A percentile compares a stretch with the other conserved stretches of the same genome.
These are phyloP conservation scores for Yamadazyma sp. DNA, from an alignment of 805 yeast genomes.

Conservation along the genomic window DNA sequence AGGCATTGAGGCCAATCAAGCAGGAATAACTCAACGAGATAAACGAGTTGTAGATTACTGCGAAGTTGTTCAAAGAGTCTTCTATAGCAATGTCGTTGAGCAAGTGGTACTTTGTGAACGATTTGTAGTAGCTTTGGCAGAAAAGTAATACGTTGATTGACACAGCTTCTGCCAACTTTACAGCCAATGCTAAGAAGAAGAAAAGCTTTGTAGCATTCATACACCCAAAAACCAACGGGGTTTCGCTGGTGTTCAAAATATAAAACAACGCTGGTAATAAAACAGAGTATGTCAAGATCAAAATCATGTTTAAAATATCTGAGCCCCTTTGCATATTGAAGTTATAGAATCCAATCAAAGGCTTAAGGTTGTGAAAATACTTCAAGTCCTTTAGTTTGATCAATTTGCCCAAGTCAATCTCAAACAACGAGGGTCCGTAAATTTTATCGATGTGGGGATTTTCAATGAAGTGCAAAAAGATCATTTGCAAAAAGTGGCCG, in stretches of 20 bases:
- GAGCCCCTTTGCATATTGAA: conserved; percentile 64
- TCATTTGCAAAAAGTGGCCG: conserved; percentile 78
- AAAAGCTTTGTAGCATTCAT: conserved; percentile 26
- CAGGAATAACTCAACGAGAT: conserved; percentile 56
- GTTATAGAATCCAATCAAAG: conserved; percentile 62
- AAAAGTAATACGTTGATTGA: conserved; percentile 52
- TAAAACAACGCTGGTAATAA: conserved; percentile 42
- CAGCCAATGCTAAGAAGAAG: conserved; percentile 41
- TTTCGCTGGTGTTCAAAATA: conserved; percentile 16
- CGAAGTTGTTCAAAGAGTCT: conserved; percentile 73
- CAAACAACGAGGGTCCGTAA: conserved; percentile 52
- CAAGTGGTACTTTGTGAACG: conserved; percentile 64
- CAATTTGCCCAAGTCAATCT: conserved; percentile 34
- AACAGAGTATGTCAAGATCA: conserved; percentile 42
- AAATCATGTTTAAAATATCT: conserved; percentile 52
- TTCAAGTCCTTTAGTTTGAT: conserved; percentile 50
- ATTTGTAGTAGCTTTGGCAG: conserved; percentile 58
- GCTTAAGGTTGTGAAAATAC: conserved; percentile 40
- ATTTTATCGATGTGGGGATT: conserved; percentile 86
- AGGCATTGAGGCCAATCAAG: conserved; percentile 44
- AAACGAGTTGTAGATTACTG: conserved; percentile 55
- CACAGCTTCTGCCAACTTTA: conserved; percentile 52
- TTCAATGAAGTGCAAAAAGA: conserved; percentile 71
- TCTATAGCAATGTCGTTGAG: conserved; percentile 63
- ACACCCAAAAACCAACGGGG: conserved; percentile 13